Percentiles rank a stretch among this genome's conserved stretches.
phyloP scores from a whole-genome alignment of 495 filamentous ascomycete species.

The Opeltia flavorubescens region DNA sequence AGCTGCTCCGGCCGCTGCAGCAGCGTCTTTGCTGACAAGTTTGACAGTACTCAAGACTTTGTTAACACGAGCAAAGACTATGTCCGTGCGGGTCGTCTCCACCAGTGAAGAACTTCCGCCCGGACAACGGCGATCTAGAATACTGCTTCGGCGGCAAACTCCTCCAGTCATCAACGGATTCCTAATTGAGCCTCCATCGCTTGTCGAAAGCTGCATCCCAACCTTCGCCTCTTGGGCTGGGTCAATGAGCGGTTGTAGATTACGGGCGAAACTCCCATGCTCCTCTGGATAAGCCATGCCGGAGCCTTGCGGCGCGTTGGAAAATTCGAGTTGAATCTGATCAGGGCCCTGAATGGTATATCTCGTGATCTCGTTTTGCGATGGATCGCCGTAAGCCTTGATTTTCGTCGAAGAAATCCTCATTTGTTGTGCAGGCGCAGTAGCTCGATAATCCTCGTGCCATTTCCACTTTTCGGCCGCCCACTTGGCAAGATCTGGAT shows the following conservation, averaged over 20 bases:
- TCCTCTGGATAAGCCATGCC: not conserved
- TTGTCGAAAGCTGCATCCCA: not conserved
- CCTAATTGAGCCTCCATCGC: not conserved
- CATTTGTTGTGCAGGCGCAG: not conserved
- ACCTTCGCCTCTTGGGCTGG: not conserved
- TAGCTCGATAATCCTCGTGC: not conserved
- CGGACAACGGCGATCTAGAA: not conserved
- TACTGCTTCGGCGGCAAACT: not conserved
- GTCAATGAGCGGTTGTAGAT: not conserved
- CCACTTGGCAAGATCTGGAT: not conserved
- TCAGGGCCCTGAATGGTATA: not conserved
- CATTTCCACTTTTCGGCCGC: not conserved
- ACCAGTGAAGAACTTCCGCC: not conserved
- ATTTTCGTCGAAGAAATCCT: not conserved
- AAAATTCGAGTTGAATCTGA: not conserved
- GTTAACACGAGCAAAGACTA: not conserved
- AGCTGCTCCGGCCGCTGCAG: conserved; percentile 1
- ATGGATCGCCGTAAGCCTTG: not conserved
- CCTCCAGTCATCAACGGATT: not conserved
- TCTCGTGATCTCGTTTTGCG: not conserved
- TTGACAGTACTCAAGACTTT: not conserved
- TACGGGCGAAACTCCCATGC: not conserved
- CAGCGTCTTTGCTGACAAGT: conserved; percentile 5
- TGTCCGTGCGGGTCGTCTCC: not conserved
- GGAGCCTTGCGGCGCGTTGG: not conserved